Evolutionary conservation across 192 early-diverging fungal genomes (phyloP).

Genomic region (Umbelopsis vinacea): DNA sequence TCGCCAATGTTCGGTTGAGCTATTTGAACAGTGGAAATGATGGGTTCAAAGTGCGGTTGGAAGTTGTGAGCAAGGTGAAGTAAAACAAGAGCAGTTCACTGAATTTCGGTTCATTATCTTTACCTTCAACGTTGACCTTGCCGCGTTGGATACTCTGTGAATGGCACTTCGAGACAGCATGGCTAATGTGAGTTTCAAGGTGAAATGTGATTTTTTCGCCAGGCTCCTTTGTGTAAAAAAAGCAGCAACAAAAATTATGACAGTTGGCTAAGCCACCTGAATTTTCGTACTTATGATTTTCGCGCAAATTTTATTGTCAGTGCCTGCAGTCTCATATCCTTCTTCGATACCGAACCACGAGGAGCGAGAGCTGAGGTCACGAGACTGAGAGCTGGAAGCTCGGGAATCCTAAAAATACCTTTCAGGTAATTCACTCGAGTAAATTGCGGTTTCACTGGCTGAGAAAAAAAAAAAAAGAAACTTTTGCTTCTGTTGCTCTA

Average conservation of each 20-base stretch:
- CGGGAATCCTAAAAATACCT: no score
- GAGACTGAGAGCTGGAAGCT: no score
- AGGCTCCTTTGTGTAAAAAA: not conserved
- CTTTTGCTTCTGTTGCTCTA: not conserved
- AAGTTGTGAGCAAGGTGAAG: not conserved
- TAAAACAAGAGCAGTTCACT: not conserved
- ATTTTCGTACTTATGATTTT: no score
- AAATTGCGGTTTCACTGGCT: no score
- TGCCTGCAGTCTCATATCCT: no score
- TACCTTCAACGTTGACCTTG: constrained; percentile 11
- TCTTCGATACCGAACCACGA: no score
- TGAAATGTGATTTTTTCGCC: not conserved
- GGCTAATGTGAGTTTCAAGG: not conserved
- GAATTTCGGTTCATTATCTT: not conserved
- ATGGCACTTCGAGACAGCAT: constrained; percentile 2
- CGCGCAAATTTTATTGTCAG: not conserved
- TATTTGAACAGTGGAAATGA: not conserved
- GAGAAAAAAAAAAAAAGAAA: no score
- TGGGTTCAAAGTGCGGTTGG: not conserved
- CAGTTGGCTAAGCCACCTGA: not conserved
- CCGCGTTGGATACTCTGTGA: constrained; percentile 10
- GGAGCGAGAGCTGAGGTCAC: not conserved
- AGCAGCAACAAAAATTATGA: constrained; percentile 23
- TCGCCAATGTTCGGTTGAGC: constrained; percentile 16
- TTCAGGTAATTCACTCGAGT: no score